A percentile compares a stretch with the other conserved stretches of the same genome.
phyloP scores from a whole-genome alignment of 805 yeast genomes.

The Saturnispora bothae region DNA sequence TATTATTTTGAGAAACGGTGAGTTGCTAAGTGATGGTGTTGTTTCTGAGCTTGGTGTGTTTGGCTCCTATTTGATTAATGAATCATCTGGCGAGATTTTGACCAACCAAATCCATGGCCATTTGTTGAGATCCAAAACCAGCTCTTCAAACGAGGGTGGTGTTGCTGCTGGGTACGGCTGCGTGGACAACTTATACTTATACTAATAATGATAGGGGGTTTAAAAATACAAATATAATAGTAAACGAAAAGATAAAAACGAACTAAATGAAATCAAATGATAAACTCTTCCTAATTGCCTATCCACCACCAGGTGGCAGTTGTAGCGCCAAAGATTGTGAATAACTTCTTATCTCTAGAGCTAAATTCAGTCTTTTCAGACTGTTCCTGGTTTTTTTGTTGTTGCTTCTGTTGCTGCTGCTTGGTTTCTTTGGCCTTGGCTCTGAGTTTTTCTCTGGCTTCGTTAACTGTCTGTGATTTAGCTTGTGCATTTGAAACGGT shows the following conservation, averaged over 20 bases:
- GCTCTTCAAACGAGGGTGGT: conserved; percentile 90
- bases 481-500: conserved; percentile 1
- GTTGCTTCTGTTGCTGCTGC: conserved; percentile 4
- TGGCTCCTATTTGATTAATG: conserved; percentile 74
- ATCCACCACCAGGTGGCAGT: conserved; percentile 29
- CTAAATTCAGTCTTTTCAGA: conserved; percentile 6
- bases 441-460: conserved; percentile 9
- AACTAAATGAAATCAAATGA: too few relatives aligned
- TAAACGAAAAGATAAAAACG: not conserved
- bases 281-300: too few relatives aligned
- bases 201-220: conserved; percentile 15
- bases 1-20: conserved; percentile 58
- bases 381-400: not conserved
- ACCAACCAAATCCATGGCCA: conserved; percentile 71
- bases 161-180: conserved; percentile 99
- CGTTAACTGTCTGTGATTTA: conserved; percentile 4
- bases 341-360: conserved; percentile 17
- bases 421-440: conserved; percentile 3
- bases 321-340: conserved; percentile 20
- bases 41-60: conserved; percentile 88
- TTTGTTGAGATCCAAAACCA: conserved; percentile 79
- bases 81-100: conserved; percentile 41
- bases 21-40: conserved; percentile 57
- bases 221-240: conserved; percentile 3
- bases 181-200: conserved; percentile 70